These are phyloP conservation scores for Cercospora sesami DNA, from an alignment of 2,329 filamentous ascomycete species.

Conservation along the genomic window DNA sequence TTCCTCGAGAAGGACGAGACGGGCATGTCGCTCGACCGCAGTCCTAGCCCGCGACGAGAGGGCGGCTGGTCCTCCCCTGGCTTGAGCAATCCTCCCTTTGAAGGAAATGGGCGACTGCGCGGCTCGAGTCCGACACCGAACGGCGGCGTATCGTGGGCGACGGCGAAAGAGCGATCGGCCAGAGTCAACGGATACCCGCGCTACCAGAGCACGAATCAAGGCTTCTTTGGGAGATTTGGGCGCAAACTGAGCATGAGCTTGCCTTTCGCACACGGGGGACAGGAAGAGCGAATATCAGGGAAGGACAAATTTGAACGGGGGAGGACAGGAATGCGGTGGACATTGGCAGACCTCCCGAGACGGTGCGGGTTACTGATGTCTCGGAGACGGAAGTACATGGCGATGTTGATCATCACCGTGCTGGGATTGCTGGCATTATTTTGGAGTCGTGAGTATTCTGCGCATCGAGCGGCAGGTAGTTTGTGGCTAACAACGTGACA, in stretches of 20 bases:
- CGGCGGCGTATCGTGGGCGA: slow-evolving; percentile 71
- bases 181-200: slow-evolving; percentile 72
- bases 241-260: slow-evolving; percentile 76
- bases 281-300: slow-evolving; percentile 58
- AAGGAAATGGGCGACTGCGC: slow-evolving; percentile 59
- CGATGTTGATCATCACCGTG: slow-evolving; percentile 30
- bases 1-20: slow-evolving; percentile 28
- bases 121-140: slow-evolving; percentile 59
- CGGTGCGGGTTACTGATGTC: slow-evolving; percentile 34
- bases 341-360: slow-evolving; percentile 29
- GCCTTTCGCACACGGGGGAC: slow-evolving; percentile 60
- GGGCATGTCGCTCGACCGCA: slow-evolving; percentile 79
- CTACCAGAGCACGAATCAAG: slow-evolving; percentile 74
- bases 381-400: slow-evolving; percentile 34
- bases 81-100: slow-evolving; percentile 62
- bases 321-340: slow-evolving; percentile 17
- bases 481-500: slow-evolving; percentile 40
- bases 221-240: slow-evolving; percentile 84
- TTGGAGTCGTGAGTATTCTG: slow-evolving; percentile 29
- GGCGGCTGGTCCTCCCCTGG: slow-evolving; percentile 84
- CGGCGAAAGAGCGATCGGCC: slow-evolving; percentile 73
- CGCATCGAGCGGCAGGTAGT: not conserved
- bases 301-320: slow-evolving; percentile 74
- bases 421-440: slow-evolving; percentile 31
- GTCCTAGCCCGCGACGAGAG: slow-evolving; percentile 78